phyloP scores from a whole-genome alignment of 2,329 filamentous ascomycete genomes.

The Fragosphaeria purpurea region DNA sequence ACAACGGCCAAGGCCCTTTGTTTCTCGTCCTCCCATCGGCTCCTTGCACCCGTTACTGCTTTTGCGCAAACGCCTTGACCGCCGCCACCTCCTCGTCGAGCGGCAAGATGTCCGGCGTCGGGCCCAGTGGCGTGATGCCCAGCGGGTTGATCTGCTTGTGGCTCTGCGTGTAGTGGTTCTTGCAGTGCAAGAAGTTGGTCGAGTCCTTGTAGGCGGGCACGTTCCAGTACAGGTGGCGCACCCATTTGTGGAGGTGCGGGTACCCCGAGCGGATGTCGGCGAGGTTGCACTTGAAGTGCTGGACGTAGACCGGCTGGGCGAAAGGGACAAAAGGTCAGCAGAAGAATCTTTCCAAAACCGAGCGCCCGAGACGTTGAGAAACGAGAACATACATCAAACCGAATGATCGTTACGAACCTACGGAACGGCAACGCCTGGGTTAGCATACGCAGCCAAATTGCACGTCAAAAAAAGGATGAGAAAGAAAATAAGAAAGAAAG shows the following conservation, averaged over 20 bases:
- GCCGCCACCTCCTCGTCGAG: constrained; percentile 68
- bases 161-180: constrained; percentile 58
- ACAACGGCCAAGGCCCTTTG: too few relatives aligned
- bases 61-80: constrained; percentile 21
- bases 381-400: constrained; percentile 47
- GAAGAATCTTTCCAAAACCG: too few relatives aligned
- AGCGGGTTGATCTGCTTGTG: constrained; percentile 57
- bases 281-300: constrained; percentile 83
- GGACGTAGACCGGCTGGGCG: constrained; percentile 59
- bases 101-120: constrained; percentile 69
- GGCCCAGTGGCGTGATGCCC: constrained; percentile 75
- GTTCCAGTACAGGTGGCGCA: constrained; percentile 79
- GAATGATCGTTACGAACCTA: constrained; percentile 58
- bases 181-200: constrained; percentile 92
- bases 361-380: background rate
- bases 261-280: constrained; percentile 78
- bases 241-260: constrained; percentile 69
- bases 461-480: background rate
- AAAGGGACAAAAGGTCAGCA: background rate
- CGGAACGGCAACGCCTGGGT: background rate
- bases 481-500: constrained; percentile 6
- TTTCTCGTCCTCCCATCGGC: too few relatives aligned
- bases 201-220: constrained; percentile 67
- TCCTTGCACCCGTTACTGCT: background rate
- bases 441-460: too few relatives aligned